Conservation (phyloP, 768 basidiomycete species). For the Phanerodontia chrysosporium region DNA sequence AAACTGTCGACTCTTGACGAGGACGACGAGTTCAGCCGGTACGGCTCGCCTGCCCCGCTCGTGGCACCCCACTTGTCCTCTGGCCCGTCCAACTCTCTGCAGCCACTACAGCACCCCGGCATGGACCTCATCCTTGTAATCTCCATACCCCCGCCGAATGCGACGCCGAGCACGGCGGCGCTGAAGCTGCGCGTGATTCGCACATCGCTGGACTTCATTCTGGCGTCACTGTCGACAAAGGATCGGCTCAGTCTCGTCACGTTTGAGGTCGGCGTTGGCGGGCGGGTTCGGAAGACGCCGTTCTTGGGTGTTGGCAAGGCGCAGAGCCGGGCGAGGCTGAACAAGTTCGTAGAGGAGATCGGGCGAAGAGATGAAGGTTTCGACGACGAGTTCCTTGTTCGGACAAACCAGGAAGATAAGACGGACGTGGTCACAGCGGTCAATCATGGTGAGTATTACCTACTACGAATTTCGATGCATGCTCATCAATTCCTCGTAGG, state of each 20-base stretch:
- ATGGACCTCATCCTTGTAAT: constrained; percentile 92
- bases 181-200: constrained; percentile 90
- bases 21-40: constrained; percentile 60
- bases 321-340: constrained; percentile 65
- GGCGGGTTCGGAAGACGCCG: constrained; percentile 87
- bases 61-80: constrained; percentile 70
- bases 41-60: constrained; percentile 45
- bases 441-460: constrained; percentile 67
- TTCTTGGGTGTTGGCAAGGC: constrained; percentile 72
- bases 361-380: constrained; percentile 31
- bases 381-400: constrained; percentile 63
- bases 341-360: constrained; percentile 76
- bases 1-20: constrained; percentile 68
- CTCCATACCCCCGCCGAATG: constrained; percentile 72
- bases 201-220: constrained; percentile 79
- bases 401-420: constrained; percentile 84
- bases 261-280: constrained; percentile 83
- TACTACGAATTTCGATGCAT: neutral
- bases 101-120: constrained; percentile 79
- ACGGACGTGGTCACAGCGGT: constrained; percentile 98
- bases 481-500: constrained; percentile 37
- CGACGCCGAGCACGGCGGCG: constrained; percentile 72
- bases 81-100: constrained; percentile 75
- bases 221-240: constrained; percentile 68
- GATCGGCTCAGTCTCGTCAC: constrained; percentile 90